Base-by-base conservation (phyloP, 164 flowering plant species). In the Stephania cephalantha region DNA sequence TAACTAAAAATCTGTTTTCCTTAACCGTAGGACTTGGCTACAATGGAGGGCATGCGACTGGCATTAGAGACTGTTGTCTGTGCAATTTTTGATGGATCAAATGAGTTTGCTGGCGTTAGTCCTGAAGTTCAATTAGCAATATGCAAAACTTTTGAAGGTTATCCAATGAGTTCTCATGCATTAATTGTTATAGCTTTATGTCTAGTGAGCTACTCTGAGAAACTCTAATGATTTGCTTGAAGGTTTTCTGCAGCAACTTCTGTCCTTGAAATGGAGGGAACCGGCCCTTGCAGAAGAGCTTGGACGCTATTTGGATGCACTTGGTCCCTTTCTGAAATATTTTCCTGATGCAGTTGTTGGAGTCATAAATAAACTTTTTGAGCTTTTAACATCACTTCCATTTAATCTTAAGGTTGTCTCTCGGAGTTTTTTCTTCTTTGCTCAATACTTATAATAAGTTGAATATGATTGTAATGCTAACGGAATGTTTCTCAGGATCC, bases 351-450 rank as follows among this genome's bases (percentile, higher is more conserved):
- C 92, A 74, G 91, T 84, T 76, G 89, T 91, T 75, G 85, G 86
- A 83, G 99, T 96, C 77, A 84, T 96, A 86, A 92, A 84, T 81
- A 96, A 94, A 79, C 82, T 96, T 65, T 96, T 96, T 80, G 98
- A 94, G 83, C 95, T 96, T 71, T 79, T 96, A 71, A 88, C 84
- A 30, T 92, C 92, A 35, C 92, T 94, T 73, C 99, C 99, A 22
- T 72, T 70, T 76, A 81, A 77, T 82, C 80, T 88, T 22, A 88
- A 92, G 98, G 99, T 96, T 73, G 68, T 55, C 9, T 55, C 9
- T 29, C 64, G 8, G 68, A 20, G 31, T 74, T 77, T 75, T 8
- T 8, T 20, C 12, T 46, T 46, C 20, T 58, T 55, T 13, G 25
- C 3, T 66, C 35, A 68, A 66, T 58, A 18, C 20, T 6, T 58